Percentiles rank a stretch among this genome's conserved stretches.
Conservation (phyloP, 2,329 filamentous ascomycete genomes). For the Talaromyces funiculosus region DNA sequence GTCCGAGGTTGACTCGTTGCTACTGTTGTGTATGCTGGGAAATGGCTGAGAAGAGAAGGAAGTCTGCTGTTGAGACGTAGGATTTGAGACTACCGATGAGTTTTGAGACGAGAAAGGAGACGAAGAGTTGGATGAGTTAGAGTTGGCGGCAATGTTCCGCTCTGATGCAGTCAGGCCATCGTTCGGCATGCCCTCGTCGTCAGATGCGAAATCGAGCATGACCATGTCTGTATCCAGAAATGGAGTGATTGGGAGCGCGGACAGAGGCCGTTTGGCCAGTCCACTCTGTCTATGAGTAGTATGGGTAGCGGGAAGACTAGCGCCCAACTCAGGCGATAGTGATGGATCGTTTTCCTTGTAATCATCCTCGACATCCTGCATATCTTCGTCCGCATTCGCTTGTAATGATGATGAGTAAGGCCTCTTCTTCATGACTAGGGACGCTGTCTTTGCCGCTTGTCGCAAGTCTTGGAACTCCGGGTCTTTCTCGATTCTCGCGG, state of each 20-base stretch:
- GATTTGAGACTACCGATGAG: constrained; percentile 26
- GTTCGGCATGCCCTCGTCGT: constrained; percentile 21
- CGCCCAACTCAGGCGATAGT: constrained; percentile 34
- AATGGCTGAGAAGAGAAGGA: background rate
- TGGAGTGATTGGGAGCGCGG: constrained; percentile 32
- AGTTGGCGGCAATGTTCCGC: constrained; percentile 38
- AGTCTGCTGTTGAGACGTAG: background rate
- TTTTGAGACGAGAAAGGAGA: constrained; percentile 26
- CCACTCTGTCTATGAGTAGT: constrained; percentile 26
- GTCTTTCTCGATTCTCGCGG: constrained; percentile 23
- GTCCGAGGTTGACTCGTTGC: background rate
- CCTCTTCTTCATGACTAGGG: constrained; percentile 30
- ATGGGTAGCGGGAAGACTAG: constrained; percentile 28
- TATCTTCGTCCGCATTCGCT: constrained; percentile 17
- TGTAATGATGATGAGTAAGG: background rate
- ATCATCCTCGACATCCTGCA: constrained; percentile 31
- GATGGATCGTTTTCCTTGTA: constrained; percentile 48
- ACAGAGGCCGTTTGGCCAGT: constrained; percentile 40
- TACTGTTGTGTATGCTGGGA: background rate
- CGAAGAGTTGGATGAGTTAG: constrained; percentile 6
- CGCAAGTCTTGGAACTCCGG: constrained; percentile 8
- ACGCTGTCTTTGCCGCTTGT: constrained; percentile 17
- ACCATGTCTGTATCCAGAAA: constrained; percentile 28
- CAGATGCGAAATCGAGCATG: constrained; percentile 21
- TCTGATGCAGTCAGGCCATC: constrained; percentile 33